Conservation (phyloP, 768 basidiomycete genomes). For the Pisolithus orientalis region DNA sequence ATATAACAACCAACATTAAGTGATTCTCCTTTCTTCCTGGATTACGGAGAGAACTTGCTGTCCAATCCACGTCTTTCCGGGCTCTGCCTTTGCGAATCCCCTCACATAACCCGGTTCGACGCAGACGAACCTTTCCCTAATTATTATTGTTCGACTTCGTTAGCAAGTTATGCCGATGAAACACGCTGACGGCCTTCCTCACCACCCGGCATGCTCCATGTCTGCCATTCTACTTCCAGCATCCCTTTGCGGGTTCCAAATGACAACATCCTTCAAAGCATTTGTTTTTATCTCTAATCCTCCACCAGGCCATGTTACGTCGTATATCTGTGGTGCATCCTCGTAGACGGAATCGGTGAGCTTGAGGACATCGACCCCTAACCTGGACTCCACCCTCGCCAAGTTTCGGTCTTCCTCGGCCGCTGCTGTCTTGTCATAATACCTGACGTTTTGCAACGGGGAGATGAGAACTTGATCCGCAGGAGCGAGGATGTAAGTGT, state of each 20-base stretch:
- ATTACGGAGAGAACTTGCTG: constrained; percentile 58
- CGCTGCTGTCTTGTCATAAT: constrained; percentile 76
- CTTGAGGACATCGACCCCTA: constrained; percentile 56
- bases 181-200: constrained; percentile 15
- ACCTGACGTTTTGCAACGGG: constrained; percentile 58
- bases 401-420: constrained; percentile 42
- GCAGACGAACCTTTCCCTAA: constrained; percentile 80
- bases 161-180: not conserved
- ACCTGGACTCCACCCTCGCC: constrained; percentile 53
- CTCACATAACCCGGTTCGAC: constrained; percentile 86
- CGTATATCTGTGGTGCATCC: constrained; percentile 48
- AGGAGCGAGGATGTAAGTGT: constrained; percentile 79
- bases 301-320: constrained; percentile 54
- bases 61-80: constrained; percentile 71
- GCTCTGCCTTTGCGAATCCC: constrained; percentile 57
- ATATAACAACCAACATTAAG: constrained; percentile 9
- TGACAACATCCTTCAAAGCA: constrained; percentile 75
- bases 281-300: constrained; percentile 45
- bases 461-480: constrained; percentile 52
- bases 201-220: constrained; percentile 91
- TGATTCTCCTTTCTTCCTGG: constrained; percentile 23
- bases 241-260: constrained; percentile 87
- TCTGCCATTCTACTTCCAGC: constrained; percentile 72
- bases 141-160: not conserved
- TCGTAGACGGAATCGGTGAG: constrained; percentile 79